phyloP scores from a whole-genome alignment of 108 stramenopile species.

The Cyclotella baltica region DNA sequence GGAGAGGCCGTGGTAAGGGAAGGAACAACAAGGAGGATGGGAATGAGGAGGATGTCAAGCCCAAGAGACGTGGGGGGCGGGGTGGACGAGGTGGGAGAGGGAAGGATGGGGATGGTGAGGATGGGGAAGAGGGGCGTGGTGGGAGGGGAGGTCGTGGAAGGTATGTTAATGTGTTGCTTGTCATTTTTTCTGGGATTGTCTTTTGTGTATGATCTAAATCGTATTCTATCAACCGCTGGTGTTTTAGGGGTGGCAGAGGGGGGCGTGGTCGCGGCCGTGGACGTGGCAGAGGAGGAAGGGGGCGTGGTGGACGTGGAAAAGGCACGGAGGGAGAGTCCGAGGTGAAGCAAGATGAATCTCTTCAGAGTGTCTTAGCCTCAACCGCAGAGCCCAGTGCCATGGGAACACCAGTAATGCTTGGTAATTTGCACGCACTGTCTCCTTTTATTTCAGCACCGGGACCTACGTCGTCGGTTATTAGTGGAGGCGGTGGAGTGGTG shows the following conservation, averaged over 20 bases:
- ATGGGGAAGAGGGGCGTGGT: background rate
- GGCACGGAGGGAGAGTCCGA: background rate
- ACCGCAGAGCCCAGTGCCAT: background rate
- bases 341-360: background rate
- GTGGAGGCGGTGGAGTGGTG: constrained; percentile 46
- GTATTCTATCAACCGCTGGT: background rate
- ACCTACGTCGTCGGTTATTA: constrained; percentile 13
- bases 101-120: background rate
- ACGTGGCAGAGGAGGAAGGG: background rate
- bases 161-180: background rate
- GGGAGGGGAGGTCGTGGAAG: constrained; percentile 27
- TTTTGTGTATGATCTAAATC: background rate
- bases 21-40: background rate
- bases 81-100: background rate
- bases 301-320: constrained; percentile 4
- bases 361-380: background rate
- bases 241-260: background rate
- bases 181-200: background rate
- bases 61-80: background rate
- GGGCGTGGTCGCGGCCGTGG: constrained; percentile 12
- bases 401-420: background rate
- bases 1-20: constrained; percentile 17
- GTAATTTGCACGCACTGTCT: constrained; percentile 25
- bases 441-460: constrained; percentile 40
- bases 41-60: background rate